Conservation (phyloP, 345 rosid species). For the Chamaenerion angustifolium region DNA sequence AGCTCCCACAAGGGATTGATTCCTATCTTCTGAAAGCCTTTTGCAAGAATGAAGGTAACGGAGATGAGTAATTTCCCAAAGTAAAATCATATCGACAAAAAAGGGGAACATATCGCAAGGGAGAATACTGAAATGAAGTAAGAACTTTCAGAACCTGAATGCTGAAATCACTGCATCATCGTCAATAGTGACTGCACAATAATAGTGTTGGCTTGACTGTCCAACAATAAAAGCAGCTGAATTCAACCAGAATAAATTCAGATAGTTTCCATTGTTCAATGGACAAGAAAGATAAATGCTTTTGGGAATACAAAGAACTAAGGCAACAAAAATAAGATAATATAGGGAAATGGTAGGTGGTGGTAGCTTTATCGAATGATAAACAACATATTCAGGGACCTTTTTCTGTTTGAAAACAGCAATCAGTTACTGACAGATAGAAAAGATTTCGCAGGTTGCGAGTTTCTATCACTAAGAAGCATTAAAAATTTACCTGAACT, state of each 20-base stretch:
- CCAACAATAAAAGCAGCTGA: conserved; percentile 92
- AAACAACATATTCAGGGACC: neutral
- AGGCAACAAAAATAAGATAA: neutral
- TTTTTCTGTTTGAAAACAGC: no score
- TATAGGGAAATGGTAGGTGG: neutral
- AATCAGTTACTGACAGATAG: neutral
- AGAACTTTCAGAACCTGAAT: conserved; percentile 45
- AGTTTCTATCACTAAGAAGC: neutral
- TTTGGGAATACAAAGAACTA: neutral
- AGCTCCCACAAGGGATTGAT: conserved; percentile 80
- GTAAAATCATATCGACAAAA: neutral
- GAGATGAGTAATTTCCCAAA: conserved; percentile 2
- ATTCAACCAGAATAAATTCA: conserved; percentile 45
- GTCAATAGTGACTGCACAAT: conserved; percentile 78
- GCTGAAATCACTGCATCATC: conserved; percentile 95
- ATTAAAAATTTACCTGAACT: conserved; percentile 42
- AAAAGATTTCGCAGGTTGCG: neutral
- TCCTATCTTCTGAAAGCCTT: conserved; percentile 89
- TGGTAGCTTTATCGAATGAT: neutral
- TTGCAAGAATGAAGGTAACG: conserved; percentile 9
- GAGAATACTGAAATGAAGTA: neutral
- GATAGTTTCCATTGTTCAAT: conserved; percentile 19
- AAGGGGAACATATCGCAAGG: conserved; percentile 1
- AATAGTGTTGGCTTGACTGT: conserved; percentile 95
- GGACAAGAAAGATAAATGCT: conserved; percentile 8